Conservation (phyloP, 495 filamentous ascomycete species). For the Aspergillus diversus region DNA sequence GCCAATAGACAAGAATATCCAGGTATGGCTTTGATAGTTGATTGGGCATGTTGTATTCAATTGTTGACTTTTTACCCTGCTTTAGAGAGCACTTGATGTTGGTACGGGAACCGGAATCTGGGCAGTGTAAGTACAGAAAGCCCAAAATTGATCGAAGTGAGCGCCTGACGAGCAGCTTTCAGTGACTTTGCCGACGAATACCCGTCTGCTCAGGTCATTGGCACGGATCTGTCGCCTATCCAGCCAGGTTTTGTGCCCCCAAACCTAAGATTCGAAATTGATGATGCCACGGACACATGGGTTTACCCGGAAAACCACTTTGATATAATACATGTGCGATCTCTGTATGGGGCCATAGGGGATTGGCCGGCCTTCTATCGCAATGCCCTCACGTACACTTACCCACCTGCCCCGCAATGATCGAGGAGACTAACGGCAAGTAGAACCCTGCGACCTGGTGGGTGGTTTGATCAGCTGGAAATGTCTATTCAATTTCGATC, state of each 20-base stretch:
- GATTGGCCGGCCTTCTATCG: constrained; percentile 58
- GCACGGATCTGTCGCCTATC: constrained; percentile 50
- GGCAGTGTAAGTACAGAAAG: constrained; percentile 41
- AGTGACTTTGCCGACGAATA: constrained; percentile 47
- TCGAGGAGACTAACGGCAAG: constrained; percentile 1
- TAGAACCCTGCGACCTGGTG: constrained; percentile 62
- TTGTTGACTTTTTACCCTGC: background rate
- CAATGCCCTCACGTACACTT: constrained; percentile 37
- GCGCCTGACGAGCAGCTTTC: background rate
- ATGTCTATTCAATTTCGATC: constrained; percentile 52
- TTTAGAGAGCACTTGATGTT: constrained; percentile 52
- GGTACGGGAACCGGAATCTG: constrained; percentile 61
- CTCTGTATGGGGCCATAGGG: constrained; percentile 58
- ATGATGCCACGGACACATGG: constrained; percentile 58
- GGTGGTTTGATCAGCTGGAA: constrained; percentile 65
- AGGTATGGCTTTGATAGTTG: constrained; percentile 44
- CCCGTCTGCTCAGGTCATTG: constrained; percentile 37
- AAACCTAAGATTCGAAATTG: constrained; percentile 59
- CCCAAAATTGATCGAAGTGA: background rate
- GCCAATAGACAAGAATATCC: constrained; percentile 42
- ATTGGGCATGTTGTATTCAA: constrained; percentile 14
- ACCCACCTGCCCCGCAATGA: background rate
- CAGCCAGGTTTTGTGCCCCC: constrained; percentile 45
- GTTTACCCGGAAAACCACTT: constrained; percentile 53
- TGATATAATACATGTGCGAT: constrained; percentile 67